phyloP scores from a whole-genome alignment of 2,329 filamentous ascomycete species.

The Byssothecium circinans region DNA sequence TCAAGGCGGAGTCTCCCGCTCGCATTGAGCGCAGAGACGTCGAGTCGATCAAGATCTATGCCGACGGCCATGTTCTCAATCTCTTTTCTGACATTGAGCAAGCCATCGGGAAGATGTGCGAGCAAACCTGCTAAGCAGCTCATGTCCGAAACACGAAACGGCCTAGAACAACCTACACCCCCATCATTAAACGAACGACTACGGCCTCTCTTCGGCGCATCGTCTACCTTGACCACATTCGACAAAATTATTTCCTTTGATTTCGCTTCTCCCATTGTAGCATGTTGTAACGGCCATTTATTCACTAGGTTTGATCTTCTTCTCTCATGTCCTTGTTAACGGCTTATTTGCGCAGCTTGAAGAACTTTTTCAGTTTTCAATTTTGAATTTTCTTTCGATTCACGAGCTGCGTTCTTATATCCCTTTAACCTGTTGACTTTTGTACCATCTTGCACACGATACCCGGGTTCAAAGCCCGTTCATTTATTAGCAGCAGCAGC shows the following conservation, averaged over 20 bases:
- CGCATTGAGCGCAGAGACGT: constrained; percentile 42
- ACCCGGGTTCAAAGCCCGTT: constrained; percentile 28
- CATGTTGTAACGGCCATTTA: constrained; percentile 31
- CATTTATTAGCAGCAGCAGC: neutral
- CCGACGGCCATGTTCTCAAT: constrained; percentile 46
- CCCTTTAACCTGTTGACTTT: constrained; percentile 12
- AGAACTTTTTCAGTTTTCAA: neutral
- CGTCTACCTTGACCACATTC: constrained; percentile 16
- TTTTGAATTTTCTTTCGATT: neutral
- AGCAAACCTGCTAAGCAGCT: constrained; percentile 38
- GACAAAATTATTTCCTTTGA: neutral
- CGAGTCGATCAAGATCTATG: constrained; percentile 49
- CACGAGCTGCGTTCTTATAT: neutral
- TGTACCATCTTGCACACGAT: constrained; percentile 26
- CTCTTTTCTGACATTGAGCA: constrained; percentile 48
- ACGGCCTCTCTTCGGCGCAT: constrained; percentile 6
- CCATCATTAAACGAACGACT: constrained; percentile 1
- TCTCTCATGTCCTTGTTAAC: constrained; percentile 11
- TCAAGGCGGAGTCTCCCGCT: constrained; percentile 40
- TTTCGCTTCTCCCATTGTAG: constrained; percentile 9
- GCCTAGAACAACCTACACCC: constrained; percentile 4
- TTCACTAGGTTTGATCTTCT: constrained; percentile 15
- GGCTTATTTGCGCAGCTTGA: neutral
- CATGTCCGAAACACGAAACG: constrained; percentile 8
- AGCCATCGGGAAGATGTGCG: constrained; percentile 48